Evolutionary conservation across 176 grass and related monocot genomes (phyloP), one percentile per base, ranked within the genome.

Genomic region (Avena atlantica): DNA sequence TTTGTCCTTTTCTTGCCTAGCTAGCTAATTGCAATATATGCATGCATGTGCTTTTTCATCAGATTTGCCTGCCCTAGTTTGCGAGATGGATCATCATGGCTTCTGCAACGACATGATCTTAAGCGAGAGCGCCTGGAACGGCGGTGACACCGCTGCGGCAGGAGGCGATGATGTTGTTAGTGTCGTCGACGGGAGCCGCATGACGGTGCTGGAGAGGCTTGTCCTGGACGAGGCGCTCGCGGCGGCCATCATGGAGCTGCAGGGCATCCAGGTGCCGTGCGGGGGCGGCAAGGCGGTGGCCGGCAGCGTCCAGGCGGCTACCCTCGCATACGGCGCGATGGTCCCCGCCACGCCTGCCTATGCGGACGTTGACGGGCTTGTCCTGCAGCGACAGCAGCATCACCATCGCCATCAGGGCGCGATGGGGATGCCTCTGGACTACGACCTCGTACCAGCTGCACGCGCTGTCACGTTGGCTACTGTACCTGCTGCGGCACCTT

Each of bases 191-290:
- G 44, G 61, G 13, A 19, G 58, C 57, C 65, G 55, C 81, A 83
- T 91, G 88, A 88, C 85, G 44, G 74, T 87, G 81, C 72, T 89
- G 85, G 87, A 89, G 78, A 66, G 87, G 78, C 62, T 89, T 62
- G 87, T 89, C 56, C 83, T 94, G 3, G 90, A 90, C 51, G 90
- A 95, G 88, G 87, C 93, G 8, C 90, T 94, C 23, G 74, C 89
- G 3, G 87, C 88, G 52, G 90, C 93, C 48, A 92, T 92, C n/a
- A 72, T 90, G 4, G 87, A 92, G 74, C 82, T 91, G 25, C 90
- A 91, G 77, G 86, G 86, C 42, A 81, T 85, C 62, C 84, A 86
- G 40, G 9, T 19, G 12, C 5, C 71, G 1, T 52, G 53, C 79
- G 79, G 17, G 20, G n/a, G 13, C 14, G 29, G 72, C 58, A 84